Evolutionary conservation across 2,329 filamentous ascomycete genomes (phyloP), one percentile per base, ranked within the genome.

Genomic region (Escovopsis sp.): DNA sequence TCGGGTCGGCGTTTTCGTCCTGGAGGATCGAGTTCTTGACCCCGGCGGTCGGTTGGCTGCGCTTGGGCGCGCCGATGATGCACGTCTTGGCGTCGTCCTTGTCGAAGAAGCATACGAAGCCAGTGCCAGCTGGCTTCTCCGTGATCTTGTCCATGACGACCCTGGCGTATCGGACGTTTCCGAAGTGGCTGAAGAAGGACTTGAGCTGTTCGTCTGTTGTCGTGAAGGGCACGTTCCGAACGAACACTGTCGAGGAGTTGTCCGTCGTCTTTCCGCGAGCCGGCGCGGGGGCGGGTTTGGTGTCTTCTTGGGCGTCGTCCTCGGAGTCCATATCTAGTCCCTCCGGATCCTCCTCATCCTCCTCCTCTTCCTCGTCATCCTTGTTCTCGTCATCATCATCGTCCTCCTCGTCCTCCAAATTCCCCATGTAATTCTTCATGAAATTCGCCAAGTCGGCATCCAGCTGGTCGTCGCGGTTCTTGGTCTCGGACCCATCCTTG

Each of bases 141-240:
- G 86, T 94, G 20, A 78, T 76, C 37, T 72, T 80, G 57, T 98
- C 89, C 57, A 93, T 74, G 32, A 98, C 93, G 9, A 95, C 80
- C 49, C 93, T 76, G 5, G 89, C 91, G 58, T 96, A 98, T 32
- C 88, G 76, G 33, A 95, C 68, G n/a, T 72, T 73, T 24, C 91
- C 93, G 53, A 98, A 96, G 53, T 81, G 71, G n/a, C 68, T 67
- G 55, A 98, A 98, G 58, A 95, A 89, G 39, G 79, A 71, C 56
- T 88, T 82, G 36, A 98, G 74, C 39, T 77, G 72, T 40, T 87
- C 81, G 52, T 98, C 88, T 14, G 82, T 83, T 35, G 79, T 79
- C 2, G 82, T 87, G 60, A 94, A 98, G 1, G 93, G 89, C 11
- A 98, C 67, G 56, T 98, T 98, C 50, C 91, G 85, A 52, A 98